Conservation (phyloP, 2,329 filamentous ascomycete species). For the Chaetothyriales sp. region DNA sequence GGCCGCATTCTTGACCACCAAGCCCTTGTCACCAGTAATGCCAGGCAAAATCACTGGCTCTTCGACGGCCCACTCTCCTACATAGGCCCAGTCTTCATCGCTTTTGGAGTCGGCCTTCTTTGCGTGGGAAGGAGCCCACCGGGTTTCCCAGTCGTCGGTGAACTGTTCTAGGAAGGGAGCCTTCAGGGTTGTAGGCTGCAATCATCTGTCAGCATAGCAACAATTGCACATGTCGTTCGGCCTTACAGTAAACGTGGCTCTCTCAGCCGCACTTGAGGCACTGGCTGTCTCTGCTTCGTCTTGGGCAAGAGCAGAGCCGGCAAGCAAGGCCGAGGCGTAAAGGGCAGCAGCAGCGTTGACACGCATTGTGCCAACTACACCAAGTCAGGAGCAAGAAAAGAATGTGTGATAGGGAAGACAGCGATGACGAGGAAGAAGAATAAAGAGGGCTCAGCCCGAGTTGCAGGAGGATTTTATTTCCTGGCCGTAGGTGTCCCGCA, state of each 20-base stretch:
- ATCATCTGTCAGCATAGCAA: constrained; percentile 1
- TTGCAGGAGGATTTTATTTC: constrained; percentile 7
- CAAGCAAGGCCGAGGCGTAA: constrained; percentile 57
- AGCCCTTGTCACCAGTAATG: constrained; percentile 86
- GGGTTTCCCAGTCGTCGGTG: constrained; percentile 83
- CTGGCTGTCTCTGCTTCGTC: constrained; percentile 40
- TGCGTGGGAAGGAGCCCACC: constrained; percentile 90
- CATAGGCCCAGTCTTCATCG: constrained; percentile 88
- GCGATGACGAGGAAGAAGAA: constrained; percentile 9
- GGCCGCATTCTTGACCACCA: constrained; percentile 94
- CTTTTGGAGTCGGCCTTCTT: constrained; percentile 83
- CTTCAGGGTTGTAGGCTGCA: constrained; percentile 75
- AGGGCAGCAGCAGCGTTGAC: constrained; percentile 61
- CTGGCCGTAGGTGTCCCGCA: constrained; percentile 4
- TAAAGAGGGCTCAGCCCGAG: constrained; percentile 3
- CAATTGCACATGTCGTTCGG: constrained; percentile 2
- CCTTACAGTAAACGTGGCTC: constrained; percentile 81
- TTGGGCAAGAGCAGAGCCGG: constrained; percentile 52
- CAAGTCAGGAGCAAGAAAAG: constrained; percentile 13
- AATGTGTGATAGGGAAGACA: constrained; percentile 15
- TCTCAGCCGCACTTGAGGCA: constrained; percentile 44
- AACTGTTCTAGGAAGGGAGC: constrained; percentile 97
- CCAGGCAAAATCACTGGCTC: constrained; percentile 83
- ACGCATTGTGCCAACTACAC: constrained; percentile 51
- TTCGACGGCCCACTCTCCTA: constrained; percentile 93